Evolutionary conservation across 1,284 basidiomycete genomes (phyloP).

Genomic region (Leccinum subatratum): DNA sequence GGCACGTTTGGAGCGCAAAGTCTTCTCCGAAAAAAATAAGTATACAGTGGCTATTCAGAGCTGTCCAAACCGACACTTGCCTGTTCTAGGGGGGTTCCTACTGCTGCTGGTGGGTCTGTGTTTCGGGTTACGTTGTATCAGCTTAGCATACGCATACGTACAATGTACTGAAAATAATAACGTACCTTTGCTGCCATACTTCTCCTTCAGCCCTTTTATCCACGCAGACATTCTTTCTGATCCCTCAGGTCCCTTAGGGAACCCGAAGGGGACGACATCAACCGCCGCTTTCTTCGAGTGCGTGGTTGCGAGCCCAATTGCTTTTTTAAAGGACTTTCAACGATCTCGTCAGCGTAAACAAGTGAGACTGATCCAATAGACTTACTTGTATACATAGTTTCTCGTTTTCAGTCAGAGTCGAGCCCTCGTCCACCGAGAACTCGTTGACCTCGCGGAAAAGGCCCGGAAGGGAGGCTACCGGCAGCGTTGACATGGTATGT

Average conservation of each 20-base stretch:
- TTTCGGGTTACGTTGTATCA: not conserved
- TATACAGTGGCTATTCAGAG: not conserved
- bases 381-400: not conserved
- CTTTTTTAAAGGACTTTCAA: not conserved
- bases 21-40: not conserved
- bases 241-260: not conserved
- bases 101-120: not conserved
- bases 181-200: not conserved
- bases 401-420: not conserved
- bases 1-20: not conserved
- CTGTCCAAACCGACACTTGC: not conserved
- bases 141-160: not conserved
- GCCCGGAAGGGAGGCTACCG: not conserved
- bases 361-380: not conserved
- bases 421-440: not conserved
- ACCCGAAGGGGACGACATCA: not conserved
- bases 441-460: not conserved
- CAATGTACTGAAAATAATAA: not conserved
- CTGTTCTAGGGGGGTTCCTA: not conserved
- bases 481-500: not conserved
- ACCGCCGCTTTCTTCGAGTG: not conserved
- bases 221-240: not conserved
- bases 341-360: not conserved
- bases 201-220: not conserved
- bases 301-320: not conserved